These are phyloP conservation scores for Cystofilobasidium bisporidii DNA, from an alignment of 768 basidiomycete species.

Conservation along the genomic window DNA sequence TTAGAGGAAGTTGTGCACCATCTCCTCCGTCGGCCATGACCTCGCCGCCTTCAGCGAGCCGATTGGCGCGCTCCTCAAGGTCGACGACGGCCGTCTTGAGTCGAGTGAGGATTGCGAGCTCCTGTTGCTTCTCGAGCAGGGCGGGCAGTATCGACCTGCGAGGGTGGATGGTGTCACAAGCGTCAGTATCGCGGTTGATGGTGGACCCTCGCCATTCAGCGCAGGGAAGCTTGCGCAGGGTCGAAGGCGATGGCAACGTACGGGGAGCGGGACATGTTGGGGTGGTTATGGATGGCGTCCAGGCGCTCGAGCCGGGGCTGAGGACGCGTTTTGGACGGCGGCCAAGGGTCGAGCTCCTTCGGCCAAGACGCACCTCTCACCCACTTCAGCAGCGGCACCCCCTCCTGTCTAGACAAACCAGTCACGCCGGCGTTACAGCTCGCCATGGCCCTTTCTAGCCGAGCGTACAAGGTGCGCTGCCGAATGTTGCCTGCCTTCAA, in stretches of 20 bases:
- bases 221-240: too few relatives aligned
- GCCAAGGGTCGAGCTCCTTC: too few relatives aligned
- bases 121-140: slow-evolving; percentile 5
- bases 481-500: too few relatives aligned
- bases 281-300: neutral
- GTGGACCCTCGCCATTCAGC: too few relatives aligned
- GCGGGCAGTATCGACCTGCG: neutral
- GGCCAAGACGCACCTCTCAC: too few relatives aligned
- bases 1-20: neutral
- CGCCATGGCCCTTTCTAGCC: slow-evolving; percentile 1
- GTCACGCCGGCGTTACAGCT: neutral
- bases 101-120: neutral
- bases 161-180: too few relatives aligned
- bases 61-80: neutral
- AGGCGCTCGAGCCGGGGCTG: too few relatives aligned
- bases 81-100: neutral
- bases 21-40: slow-evolving; percentile 4
- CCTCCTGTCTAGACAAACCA: neutral
- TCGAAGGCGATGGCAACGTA: neutral
- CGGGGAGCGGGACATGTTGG: neutral
- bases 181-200: too few relatives aligned
- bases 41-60: neutral
- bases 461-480: slow-evolving; percentile 13
- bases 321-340: neutral
- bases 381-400: too few relatives aligned